These are phyloP conservation scores for Lentinula sp. DNA, from an alignment of 768 basidiomycete genomes.

Conservation along the genomic window DNA sequence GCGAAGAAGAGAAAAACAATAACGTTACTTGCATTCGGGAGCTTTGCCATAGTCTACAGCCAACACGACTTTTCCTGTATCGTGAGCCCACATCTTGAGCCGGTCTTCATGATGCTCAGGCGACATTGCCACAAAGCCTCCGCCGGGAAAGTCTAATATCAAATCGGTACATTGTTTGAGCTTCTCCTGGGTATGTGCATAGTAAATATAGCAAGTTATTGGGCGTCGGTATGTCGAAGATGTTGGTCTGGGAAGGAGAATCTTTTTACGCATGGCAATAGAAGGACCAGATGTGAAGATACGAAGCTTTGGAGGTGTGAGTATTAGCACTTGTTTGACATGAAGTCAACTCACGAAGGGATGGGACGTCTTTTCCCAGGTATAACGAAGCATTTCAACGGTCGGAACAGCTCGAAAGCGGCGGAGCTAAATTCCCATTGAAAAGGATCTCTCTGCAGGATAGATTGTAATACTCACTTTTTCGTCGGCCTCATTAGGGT, in stretches of 20 bases:
- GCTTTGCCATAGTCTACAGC: slow-evolving; percentile 95
- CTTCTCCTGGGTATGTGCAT: slow-evolving; percentile 58
- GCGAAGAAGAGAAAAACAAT: slow-evolving; percentile 2
- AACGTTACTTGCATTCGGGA: slow-evolving; percentile 72
- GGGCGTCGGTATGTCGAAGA: slow-evolving; percentile 75
- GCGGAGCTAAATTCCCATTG: slow-evolving; percentile 54
- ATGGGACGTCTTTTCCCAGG: slow-evolving; percentile 96
- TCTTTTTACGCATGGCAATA: slow-evolving; percentile 61
- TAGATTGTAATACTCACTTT: slow-evolving; percentile 51
- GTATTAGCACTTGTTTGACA: background rate
- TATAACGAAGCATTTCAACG: slow-evolving; percentile 90
- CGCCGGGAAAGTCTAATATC: slow-evolving; percentile 90
- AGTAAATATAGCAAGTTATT: slow-evolving; percentile 80
- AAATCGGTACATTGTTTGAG: slow-evolving; percentile 69
- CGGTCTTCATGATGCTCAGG: slow-evolving; percentile 97
- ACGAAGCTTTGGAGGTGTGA: slow-evolving; percentile 48
- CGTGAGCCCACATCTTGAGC: slow-evolving; percentile 77
- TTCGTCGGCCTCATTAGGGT: slow-evolving; percentile 91
- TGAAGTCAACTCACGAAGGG: slow-evolving; percentile 59
- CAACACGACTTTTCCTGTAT: slow-evolving; percentile 73
- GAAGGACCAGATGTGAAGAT: slow-evolving; percentile 54
- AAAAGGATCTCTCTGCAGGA: background rate
- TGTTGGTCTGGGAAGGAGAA: slow-evolving; percentile 78
- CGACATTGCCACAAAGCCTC: slow-evolving; percentile 94
- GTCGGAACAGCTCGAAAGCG: slow-evolving; percentile 90